Base-by-base conservation (phyloP, 306 rosid genomes). In the Parietaria judaica region DNA sequence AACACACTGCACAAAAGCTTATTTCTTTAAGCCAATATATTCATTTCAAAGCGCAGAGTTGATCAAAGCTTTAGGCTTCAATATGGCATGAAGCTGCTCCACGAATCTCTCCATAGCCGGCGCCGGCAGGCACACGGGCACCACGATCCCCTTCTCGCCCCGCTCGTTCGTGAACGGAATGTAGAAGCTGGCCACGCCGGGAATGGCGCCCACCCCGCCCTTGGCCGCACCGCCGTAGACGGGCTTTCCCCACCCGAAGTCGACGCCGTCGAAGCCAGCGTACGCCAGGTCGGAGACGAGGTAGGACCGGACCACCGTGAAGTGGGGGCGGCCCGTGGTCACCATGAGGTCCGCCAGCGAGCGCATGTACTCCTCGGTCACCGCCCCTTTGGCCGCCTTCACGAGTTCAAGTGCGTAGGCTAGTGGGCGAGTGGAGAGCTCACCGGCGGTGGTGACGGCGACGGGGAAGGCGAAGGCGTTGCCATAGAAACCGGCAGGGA, bases 161-260 rank as follows among this genome's bases (percentile, higher is more conserved):
- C 47, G 34, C 5, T n/a, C 48, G 15, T 75, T 77, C 11, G 52
- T 59, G 2, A 61, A 53, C 1, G 81, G 86, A 8, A 73, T 73
- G 23, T 68, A 82, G 44, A 73, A 76, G 65, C 83, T 73, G 0
- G 69, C 74, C 66, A 75, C 78, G n/a, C 86, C 82, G 6, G 82
- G 84, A 2, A 78, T 66, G 4, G 79, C 66, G 14, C 87, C 85
- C 0, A 72, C 78, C 0, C 78, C 83, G 15, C 80, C 81, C 37
- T 65, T 65, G 0, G 86, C 81, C 0, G 81, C 76, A 0, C 94
- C 94, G 31, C 86, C 86, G 14, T 75, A 85, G 0, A 36, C 65
- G 0, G 94, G 56, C 41, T 68, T 65, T 0, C 94, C 94, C 94
- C 94, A 85, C 36, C 94, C 94, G 4, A 80, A 73, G 44, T 87